Evolutionary conservation across 116 monocot species (phyloP).

Genomic region (Papilionanthe hybrid): DNA sequence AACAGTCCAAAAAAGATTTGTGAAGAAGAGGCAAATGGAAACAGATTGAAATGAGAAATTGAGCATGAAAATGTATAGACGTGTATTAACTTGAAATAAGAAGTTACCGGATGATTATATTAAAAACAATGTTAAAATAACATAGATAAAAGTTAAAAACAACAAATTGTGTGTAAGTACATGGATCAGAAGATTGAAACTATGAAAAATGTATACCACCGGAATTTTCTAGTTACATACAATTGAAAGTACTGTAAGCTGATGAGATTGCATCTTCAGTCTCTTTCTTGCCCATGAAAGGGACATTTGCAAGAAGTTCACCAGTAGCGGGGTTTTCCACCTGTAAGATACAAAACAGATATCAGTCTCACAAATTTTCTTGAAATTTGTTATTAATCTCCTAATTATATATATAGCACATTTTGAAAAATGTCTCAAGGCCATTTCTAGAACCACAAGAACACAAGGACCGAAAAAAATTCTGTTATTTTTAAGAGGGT

Average conservation of each 20-base stretch:
- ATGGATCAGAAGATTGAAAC: not conserved
- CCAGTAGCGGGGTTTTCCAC: conserved; percentile 91
- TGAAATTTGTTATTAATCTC: not conserved
- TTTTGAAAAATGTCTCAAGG: not conserved
- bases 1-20: too few relatives aligned
- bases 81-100: not conserved
- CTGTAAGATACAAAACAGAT: conserved; percentile 27
- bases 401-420: not conserved
- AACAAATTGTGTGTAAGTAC: not conserved
- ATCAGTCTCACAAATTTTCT: not conserved
- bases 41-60: not conserved
- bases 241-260: conserved; percentile 52
- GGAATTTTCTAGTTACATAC: conserved; percentile 32
- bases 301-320: conserved; percentile 65
- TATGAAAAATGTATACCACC: not conserved
- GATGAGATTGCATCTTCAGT: conserved; percentile 89
- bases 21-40: not conserved
- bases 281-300: conserved; percentile 85
- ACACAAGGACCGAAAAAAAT: not conserved
- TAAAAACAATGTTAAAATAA: too few relatives aligned
- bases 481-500: not conserved
- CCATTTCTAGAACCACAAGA: not conserved
- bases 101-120: too few relatives aligned
- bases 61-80: not conserved
- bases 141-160: not conserved